These are phyloP conservation scores for Gautieria morchelliformis DNA, from an alignment of 768 basidiomycete species.

Conservation along the genomic window DNA sequence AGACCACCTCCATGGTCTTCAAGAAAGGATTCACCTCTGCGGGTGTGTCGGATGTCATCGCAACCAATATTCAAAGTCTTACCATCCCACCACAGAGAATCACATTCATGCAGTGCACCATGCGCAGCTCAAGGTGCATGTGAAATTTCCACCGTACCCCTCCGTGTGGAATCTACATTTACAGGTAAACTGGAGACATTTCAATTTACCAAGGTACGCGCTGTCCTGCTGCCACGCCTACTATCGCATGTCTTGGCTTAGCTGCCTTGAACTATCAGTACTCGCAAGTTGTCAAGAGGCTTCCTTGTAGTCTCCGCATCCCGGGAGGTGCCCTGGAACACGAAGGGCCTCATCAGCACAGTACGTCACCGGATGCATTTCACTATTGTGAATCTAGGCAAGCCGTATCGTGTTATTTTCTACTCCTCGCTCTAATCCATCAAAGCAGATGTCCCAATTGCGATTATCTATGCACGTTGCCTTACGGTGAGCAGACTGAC, in stretches of 20 bases:
- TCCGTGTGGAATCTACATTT: slow-evolving; percentile 53
- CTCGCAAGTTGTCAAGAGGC: slow-evolving; percentile 43
- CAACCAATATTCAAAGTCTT: neutral
- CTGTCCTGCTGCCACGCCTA: neutral
- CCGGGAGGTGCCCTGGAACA: slow-evolving; percentile 35
- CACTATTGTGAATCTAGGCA: slow-evolving; percentile 48
- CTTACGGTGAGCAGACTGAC: slow-evolving; percentile 30
- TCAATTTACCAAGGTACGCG: slow-evolving; percentile 50
- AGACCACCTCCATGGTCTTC: slow-evolving; percentile 46
- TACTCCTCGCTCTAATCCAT: neutral
- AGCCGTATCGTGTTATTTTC: slow-evolving; percentile 2
- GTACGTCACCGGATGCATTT: slow-evolving; percentile 31
- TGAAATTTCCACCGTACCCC: slow-evolving; percentile 48
- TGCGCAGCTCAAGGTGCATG: slow-evolving; percentile 44
- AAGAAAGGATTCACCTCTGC: slow-evolving; percentile 39
- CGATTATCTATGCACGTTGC: slow-evolving; percentile 49
- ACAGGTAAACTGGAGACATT: slow-evolving; percentile 51
- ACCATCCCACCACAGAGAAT: slow-evolving; percentile 28
- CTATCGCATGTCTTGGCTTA: neutral
- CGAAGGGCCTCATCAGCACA: slow-evolving; percentile 39
- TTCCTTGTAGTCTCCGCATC: slow-evolving; percentile 39
- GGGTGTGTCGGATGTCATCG: slow-evolving; percentile 29
- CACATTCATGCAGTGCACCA: slow-evolving; percentile 34
- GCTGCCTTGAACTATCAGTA: slow-evolving; percentile 26
- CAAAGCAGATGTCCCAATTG: slow-evolving; percentile 40